Evolutionary conservation across 192 early-diverging fungal genomes (phyloP).

Genomic region (Polychytrium aggregatum): DNA sequence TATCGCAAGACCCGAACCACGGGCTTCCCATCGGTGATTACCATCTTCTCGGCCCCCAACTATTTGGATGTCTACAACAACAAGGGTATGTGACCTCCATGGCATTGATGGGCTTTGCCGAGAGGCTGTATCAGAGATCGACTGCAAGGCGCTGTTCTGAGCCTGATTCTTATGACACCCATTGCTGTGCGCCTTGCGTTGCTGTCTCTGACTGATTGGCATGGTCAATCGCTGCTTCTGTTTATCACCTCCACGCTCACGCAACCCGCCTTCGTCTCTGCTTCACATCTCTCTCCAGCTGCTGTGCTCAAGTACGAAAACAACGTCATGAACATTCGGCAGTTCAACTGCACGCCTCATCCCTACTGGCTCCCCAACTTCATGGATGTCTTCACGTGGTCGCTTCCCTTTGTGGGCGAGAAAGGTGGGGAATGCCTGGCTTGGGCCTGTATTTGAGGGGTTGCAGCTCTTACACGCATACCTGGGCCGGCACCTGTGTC

Average conservation of each 20-base stretch:
- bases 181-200: neutral
- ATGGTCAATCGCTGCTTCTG: neutral
- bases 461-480: conserved; percentile 1
- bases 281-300: conserved; percentile 27
- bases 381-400: conserved; percentile 98
- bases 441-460: conserved; percentile 2
- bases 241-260: neutral
- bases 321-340: conserved; percentile 99
- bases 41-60: conserved; percentile 96
- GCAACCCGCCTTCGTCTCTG: neutral
- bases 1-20: conserved; percentile 89
- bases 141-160: too few species aligned
- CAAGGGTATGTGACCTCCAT: conserved; percentile 42
- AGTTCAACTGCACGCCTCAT: conserved; percentile 89
- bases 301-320: conserved; percentile 97
- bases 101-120: neutral
- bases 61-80: conserved; percentile 98
- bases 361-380: conserved; percentile 99
- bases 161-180: neutral
- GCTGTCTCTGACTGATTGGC: neutral
- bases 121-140: too few species aligned
- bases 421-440: conserved; percentile 53
- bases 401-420: conserved; percentile 94
- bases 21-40: conserved; percentile 93
- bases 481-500: too few species aligned